Evolutionary conservation across 345 rosid species (phyloP).

Genomic region (Camelina laxa): DNA sequence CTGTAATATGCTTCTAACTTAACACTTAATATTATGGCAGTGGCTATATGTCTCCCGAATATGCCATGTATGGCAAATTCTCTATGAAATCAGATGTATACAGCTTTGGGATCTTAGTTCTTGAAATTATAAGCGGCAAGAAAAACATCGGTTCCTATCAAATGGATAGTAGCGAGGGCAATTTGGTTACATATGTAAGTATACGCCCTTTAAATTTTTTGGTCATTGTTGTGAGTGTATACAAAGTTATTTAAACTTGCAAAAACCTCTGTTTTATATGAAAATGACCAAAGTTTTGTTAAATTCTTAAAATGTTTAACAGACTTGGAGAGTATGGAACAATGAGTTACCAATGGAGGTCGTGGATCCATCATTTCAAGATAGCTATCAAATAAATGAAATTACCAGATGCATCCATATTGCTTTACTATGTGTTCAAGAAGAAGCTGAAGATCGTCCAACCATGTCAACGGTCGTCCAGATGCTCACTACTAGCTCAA

Average conservation of each 20-base stretch:
- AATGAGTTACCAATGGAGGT: constrained; percentile 30
- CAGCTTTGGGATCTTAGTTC: constrained; percentile 36
- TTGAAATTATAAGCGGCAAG: constrained; percentile 37
- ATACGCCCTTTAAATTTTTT: neutral
- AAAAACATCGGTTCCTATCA: constrained; percentile 25
- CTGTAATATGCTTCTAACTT: neutral
- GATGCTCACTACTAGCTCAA: constrained; percentile 47
- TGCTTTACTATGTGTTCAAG: constrained; percentile 54
- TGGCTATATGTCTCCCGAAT: constrained; percentile 46
- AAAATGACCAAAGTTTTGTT: neutral
- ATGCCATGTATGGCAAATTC: constrained; percentile 39
- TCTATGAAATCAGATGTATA: constrained; percentile 46
- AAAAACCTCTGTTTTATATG: neutral
- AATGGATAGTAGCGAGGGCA: neutral
- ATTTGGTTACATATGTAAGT: constrained; percentile 40
- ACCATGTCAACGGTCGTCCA: constrained; percentile 48
- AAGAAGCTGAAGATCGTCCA: constrained; percentile 51
- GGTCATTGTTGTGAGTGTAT: neutral
- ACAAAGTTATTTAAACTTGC: neutral
- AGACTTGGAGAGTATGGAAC: constrained; percentile 54
- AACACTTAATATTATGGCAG: constrained; percentile 19
- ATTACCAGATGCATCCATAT: constrained; percentile 55
- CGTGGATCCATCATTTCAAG: constrained; percentile 28
- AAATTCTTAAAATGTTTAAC: neutral
- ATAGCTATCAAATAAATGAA: constrained; percentile 43